These are phyloP conservation scores for Colletotrichum navitas DNA, from an alignment of 2,329 filamentous ascomycete species.

Conservation along the genomic window DNA sequence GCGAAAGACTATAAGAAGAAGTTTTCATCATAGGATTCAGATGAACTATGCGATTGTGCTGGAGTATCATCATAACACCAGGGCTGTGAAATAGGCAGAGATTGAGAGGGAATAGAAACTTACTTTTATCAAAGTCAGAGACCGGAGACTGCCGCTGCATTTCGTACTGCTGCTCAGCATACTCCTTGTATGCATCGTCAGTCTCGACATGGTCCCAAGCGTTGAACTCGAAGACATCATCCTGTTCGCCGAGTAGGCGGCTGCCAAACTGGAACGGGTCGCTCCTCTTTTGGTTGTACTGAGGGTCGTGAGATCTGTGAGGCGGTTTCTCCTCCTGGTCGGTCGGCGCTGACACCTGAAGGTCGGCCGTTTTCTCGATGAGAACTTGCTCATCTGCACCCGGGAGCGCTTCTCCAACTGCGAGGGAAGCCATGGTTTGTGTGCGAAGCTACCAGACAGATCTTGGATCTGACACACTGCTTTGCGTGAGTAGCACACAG, in stretches of 20 bases:
- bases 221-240: conserved; percentile 97
- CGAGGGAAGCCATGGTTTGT: conserved; percentile 32
- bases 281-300: conserved; percentile 83
- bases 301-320: conserved; percentile 78
- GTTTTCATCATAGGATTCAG: conserved; percentile 69
- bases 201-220: conserved; percentile 99
- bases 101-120: conserved; percentile 49
- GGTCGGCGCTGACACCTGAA: conserved; percentile 41
- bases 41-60: conserved; percentile 68
- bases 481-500: conserved; percentile 19
- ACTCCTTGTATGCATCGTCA: conserved; percentile 88
- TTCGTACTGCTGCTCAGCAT: conserved; percentile 85
- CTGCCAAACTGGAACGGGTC: conserved; percentile 98
- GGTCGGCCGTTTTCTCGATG: conserved; percentile 46
- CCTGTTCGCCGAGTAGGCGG: conserved; percentile 83
- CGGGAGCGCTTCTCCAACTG: conserved; percentile 11
- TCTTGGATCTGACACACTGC: not conserved
- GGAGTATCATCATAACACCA: conserved; percentile 47
- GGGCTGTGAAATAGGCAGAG: conserved; percentile 32
- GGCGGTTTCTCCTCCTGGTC: conserved; percentile 56
- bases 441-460: conserved; percentile 2
- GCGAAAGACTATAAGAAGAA: conserved; percentile 75
- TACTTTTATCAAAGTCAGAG: conserved; percentile 91
- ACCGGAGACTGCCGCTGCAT: conserved; percentile 89
- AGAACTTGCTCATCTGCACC: conserved; percentile 41